Evolutionary conservation across 352 stramenopile genomes (phyloP), one percentile per base, ranked within the genome.

Genomic region (Globisporangium abappressorium): DNA sequence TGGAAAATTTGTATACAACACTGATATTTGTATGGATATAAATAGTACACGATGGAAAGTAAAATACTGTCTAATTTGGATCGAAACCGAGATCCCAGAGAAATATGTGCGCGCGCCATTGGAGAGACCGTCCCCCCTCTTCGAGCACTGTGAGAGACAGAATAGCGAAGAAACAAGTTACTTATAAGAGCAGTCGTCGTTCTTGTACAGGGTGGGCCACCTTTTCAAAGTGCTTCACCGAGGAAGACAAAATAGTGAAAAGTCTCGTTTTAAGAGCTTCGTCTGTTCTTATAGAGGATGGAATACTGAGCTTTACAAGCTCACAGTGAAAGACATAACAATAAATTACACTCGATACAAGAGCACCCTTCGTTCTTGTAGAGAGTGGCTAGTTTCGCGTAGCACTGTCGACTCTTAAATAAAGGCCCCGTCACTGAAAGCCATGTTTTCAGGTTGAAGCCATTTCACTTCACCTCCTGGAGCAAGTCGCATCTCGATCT

Each of bases 91-190:
- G 56, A 62, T 62, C 56, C n/a, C 11, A 33, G 33, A 60, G 28
- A 61, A 61, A 49, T 49, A 49, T 49, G 41, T 49, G 41, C 15
- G 18, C 38, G 18, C 18, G 43, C 18, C 43, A 51, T 49, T 62
- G n/a, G 56, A 49, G 56, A 62, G 33, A 62, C 33, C 11, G n/a
- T 61, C 30, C 28, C 28, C 24, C 24, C 54, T 34, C 28, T 34
- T 24, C 7, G 43, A 51, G n/a, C 9, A 56, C 49, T 30, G 49
- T 56, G 49, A 26, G 49, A 26, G 49, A 56, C 49, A 56, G 49
- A 56, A 56, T 28, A 56, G 43, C 11, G 18, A n/a, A 22, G 43
- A 51, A 49, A 51, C 18, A 51, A 43, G 12, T 22, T 34, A 12
- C 5, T 14, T 41, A 30, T 22, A 61, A 61, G 55, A 61, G 1